Percentiles rank a stretch among this genome's conserved stretches.
Conservation (phyloP, 2,329 filamentous ascomycete species). For the Geoglossum cookeanum region DNA sequence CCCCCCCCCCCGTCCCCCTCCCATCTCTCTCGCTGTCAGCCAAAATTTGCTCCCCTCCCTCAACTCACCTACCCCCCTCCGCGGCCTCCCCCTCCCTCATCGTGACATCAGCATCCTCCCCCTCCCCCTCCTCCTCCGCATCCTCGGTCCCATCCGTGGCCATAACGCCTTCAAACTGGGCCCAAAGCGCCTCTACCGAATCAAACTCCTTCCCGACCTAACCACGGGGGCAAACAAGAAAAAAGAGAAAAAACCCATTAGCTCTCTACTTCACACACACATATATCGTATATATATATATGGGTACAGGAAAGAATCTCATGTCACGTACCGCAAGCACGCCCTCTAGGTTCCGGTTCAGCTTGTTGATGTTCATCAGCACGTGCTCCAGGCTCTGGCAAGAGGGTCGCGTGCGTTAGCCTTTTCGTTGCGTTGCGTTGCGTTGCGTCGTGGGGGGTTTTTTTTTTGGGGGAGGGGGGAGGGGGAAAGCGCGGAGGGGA, state of each 20-base stretch:
- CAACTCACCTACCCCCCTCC: slow-evolving; percentile 7
- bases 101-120: slow-evolving; percentile 8
- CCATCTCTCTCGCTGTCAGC: background rate
- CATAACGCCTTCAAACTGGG: slow-evolving; percentile 94
- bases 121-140: slow-evolving; percentile 13
- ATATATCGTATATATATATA: background rate
- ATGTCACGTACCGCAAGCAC: slow-evolving; percentile 58
- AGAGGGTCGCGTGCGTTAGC: too few species aligned
- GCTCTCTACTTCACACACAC: background rate
- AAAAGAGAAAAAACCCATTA: too few species aligned
- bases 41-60: background rate
- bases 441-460: background rate
- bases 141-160: slow-evolving; percentile 45
- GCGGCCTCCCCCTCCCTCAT: slow-evolving; percentile 12
- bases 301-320: background rate
- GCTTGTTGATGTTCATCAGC: slow-evolving; percentile 84
- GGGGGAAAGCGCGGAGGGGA: too few species aligned
- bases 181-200: slow-evolving; percentile 94
- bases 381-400: slow-evolving; percentile 59
- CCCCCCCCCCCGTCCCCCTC: background rate
- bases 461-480: too few species aligned
- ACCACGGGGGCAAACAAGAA: background rate
- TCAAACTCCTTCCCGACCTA: slow-evolving; percentile 90
- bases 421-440: background rate
- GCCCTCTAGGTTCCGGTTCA: slow-evolving; percentile 82